Evolutionary conservation across 495 filamentous ascomycete species (phyloP).

Genomic region (Talaromyces stipitatus): DNA sequence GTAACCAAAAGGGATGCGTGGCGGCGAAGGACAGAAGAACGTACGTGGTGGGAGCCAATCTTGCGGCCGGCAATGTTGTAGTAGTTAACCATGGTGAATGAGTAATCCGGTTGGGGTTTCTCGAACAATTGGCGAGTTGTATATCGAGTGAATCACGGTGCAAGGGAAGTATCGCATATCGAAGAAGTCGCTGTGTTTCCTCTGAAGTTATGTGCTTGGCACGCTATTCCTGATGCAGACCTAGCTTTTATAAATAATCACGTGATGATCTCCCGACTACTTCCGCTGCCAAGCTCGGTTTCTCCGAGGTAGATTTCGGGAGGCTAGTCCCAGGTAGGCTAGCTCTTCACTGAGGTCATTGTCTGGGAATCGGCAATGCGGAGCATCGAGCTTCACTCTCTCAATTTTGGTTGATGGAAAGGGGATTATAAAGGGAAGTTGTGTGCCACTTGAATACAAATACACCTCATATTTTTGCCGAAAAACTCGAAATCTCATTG

Average conservation of each 20-base stretch:
- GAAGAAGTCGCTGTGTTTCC: not conserved
- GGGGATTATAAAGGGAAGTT: not conserved
- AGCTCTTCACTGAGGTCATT: conserved; percentile 4
- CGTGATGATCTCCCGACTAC: not conserved
- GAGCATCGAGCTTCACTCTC: conserved; percentile 5
- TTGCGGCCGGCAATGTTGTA: conserved; percentile 85
- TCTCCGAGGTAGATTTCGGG: not conserved
- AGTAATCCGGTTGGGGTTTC: conserved; percentile 21
- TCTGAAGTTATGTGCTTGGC: not conserved
- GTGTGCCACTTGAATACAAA: not conserved
- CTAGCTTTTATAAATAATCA: not conserved
- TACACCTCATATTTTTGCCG: not conserved
- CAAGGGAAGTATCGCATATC: conserved; percentile 8
- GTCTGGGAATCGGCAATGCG: conserved; percentile 13
- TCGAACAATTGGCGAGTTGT: conserved; percentile 25
- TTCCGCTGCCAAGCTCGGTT: not conserved
- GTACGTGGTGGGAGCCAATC: conserved; percentile 88
- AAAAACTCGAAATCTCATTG: not conserved
- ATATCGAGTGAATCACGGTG: conserved; percentile 22
- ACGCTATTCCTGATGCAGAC: not conserved
- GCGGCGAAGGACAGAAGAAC: conserved; percentile 30
- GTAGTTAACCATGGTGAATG: conserved; percentile 71
- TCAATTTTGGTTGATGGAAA: not conserved
- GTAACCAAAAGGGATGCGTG: conserved; percentile 8
- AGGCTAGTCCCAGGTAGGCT: not conserved